Percentiles rank a stretch among this genome's conserved stretches.
phyloP scores from a whole-genome alignment of 805 yeast genomes.

The Candida gorgasii region DNA sequence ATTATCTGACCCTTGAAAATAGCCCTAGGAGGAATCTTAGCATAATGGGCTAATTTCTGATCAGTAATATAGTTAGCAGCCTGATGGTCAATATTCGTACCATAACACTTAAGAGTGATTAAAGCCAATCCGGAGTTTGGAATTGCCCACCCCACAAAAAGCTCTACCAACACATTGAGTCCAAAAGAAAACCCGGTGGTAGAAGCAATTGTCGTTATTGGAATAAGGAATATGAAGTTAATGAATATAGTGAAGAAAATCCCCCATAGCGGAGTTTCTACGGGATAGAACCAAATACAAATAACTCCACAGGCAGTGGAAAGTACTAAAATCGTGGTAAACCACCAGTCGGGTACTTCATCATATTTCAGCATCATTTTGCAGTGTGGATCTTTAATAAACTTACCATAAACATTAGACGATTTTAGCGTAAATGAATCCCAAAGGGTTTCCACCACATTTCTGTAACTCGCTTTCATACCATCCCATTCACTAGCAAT shows the following conservation, averaged over 20 bases:
- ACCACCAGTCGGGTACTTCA: slow-evolving; percentile 81
- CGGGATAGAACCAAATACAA: slow-evolving; percentile 47
- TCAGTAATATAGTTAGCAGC: slow-evolving; percentile 56
- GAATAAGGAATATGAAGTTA: slow-evolving; percentile 56
- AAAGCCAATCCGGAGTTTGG: slow-evolving; percentile 63
- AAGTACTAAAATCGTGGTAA: slow-evolving; percentile 42
- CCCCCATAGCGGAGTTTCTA: slow-evolving; percentile 66
- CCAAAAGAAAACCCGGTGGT: slow-evolving; percentile 62
- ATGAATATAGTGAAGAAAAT: slow-evolving; percentile 57
- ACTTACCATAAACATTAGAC: slow-evolving; percentile 23
- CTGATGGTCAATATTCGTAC: slow-evolving; percentile 61
- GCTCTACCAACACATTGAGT: slow-evolving; percentile 61
- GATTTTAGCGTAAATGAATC: slow-evolving; percentile 24
- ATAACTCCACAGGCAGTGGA: slow-evolving; percentile 46
- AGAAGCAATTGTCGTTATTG: slow-evolving; percentile 61
- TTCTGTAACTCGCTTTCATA: slow-evolving; percentile 37
- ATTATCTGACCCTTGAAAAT: slow-evolving; percentile 50
- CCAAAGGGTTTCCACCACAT: slow-evolving; percentile 25
- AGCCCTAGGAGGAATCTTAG: slow-evolving; percentile 62
- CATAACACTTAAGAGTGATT: slow-evolving; percentile 48
- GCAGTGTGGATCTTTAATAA: slow-evolving; percentile 53
- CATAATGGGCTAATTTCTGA: slow-evolving; percentile 52
- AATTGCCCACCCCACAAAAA: slow-evolving; percentile 63
- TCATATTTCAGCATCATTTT: slow-evolving; percentile 58
- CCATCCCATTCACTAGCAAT: slow-evolving; percentile 47